Conservation (phyloP, 2,329 filamentous ascomycete species). For the Furcasterigmium sp. region DNA sequence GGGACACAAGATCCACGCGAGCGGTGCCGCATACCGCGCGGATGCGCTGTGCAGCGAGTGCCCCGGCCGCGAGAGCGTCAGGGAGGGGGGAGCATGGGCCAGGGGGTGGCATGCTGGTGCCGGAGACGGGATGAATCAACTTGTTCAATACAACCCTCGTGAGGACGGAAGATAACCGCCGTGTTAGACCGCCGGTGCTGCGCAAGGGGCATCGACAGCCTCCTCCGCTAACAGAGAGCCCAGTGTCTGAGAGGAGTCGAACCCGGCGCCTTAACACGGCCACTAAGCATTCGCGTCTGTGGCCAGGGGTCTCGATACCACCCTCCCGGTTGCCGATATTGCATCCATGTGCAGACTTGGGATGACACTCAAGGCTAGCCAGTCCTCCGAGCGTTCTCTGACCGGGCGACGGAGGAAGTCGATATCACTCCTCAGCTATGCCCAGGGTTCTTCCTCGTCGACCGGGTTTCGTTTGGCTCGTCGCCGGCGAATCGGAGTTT, state of each 20-base stretch:
- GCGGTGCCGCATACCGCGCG: constrained; percentile 1
- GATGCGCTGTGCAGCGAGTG: constrained; percentile 10
- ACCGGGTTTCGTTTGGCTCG: neutral
- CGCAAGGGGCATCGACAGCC: too few relatives aligned
- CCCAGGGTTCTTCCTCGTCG: neutral
- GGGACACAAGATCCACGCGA: constrained; percentile 4
- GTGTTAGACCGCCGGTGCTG: too few relatives aligned
- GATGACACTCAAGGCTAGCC: neutral
- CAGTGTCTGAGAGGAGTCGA: too few relatives aligned
- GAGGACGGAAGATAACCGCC: too few relatives aligned
- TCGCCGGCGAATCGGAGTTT: neutral
- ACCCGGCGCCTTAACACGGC: neutral
- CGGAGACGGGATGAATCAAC: too few relatives aligned
- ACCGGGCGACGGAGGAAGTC: too few relatives aligned
- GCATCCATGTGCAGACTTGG: neutral
- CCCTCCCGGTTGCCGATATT: neutral
- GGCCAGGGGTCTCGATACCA: neutral
- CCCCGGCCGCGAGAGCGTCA: constrained; percentile 12
- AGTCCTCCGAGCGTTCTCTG: neutral
- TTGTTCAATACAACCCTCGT: too few relatives aligned
- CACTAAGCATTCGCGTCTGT: neutral
- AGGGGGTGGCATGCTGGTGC: too few relatives aligned
- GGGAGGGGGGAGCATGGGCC: constrained; percentile 7
- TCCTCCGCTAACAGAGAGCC: too few relatives aligned
- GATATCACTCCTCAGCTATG: too few relatives aligned